These are phyloP conservation scores for Ogataea paraovalis DNA, from an alignment of 805 yeast genomes.

Conservation along the genomic window DNA sequence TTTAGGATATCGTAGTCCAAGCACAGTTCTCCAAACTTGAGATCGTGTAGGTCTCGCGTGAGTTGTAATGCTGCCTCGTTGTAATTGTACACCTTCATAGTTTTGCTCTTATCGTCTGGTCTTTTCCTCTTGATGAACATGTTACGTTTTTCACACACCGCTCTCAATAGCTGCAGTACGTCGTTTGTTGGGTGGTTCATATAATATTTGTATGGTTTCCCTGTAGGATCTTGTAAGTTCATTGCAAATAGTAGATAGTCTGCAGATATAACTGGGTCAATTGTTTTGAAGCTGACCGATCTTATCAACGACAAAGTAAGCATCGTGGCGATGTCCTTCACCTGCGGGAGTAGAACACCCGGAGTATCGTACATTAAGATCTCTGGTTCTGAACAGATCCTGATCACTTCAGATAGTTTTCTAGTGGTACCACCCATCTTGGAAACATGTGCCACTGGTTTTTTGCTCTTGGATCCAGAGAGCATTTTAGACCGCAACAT, in stretches of 20 bases:
- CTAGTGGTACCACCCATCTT: constrained; percentile 89
- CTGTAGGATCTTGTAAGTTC: constrained; percentile 56
- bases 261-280: constrained; percentile 83
- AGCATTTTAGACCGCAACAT: constrained; percentile 45
- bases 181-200: constrained; percentile 67
- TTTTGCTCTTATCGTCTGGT: constrained; percentile 38
- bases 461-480: constrained; percentile 24
- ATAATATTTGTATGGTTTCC: constrained; percentile 42
- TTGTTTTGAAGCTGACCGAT: constrained; percentile 60
- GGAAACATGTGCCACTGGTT: constrained; percentile 80
- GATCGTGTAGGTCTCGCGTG: constrained; percentile 59
- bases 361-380: constrained; percentile 85
- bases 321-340: constrained; percentile 64
- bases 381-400: constrained; percentile 56
- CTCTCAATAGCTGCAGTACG: constrained; percentile 49
- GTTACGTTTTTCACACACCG: constrained; percentile 41
- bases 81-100: constrained; percentile 2
- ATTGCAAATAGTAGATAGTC: constrained; percentile 75
- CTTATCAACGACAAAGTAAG: constrained; percentile 69
- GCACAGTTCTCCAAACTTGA: constrained; percentile 37
- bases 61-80: constrained; percentile 61
- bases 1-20: constrained; percentile 24
- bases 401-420: constrained; percentile 69
- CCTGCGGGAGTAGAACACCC: constrained; percentile 82
- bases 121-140: constrained; percentile 24